Evolutionary conservation across 2,329 filamentous ascomycete genomes (phyloP), one percentile per base, ranked within the genome.

Genomic region (Sodiomyces alkalinus): DNA sequence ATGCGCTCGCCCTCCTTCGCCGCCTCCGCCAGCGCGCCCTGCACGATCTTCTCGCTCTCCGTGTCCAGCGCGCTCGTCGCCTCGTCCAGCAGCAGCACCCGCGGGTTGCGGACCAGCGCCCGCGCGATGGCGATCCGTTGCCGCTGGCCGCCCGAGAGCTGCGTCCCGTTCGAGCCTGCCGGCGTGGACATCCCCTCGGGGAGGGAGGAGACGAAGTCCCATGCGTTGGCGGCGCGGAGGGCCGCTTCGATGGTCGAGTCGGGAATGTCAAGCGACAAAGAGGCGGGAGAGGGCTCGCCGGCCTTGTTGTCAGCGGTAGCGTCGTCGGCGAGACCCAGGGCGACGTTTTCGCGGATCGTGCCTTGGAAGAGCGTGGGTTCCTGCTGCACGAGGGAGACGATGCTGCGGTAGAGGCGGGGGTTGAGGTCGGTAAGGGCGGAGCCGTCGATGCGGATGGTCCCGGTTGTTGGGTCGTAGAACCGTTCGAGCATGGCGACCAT

Each of bases 101-200:
- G 54, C 0, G 78, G 78, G 28, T 71, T 56, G 25, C 74, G 69
- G 29, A 83, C 61, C 17, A 83, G 72, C 8, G 74, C 74, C 6
- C 79, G 61, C 0, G 78, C 79, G 35, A 85, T 83, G 7, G 77
- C 75, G 19, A 81, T 65, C 14, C 75, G 68, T 46, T 83, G 78
- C 6, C 76, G 59, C 45, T 85, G 77, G 1, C 79, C 79, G 15
- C 79, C 79, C 2, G 74, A 80, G 2, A 85, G 55, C 33, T 76
- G 73, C 12, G 75, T 66, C 1, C 77, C 77, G 27, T 68, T 66
- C 39, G 75, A 67, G 2, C 78, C 77, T 14, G 78, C 75, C 1
- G 60, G 53, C 0, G 76, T 78, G 2, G 60, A 52, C 30, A 80
- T 72, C 1, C 70, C 71, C 19, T 50, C 46, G 4, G 47, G 47